Base-by-base conservation (phyloP, 2,329 filamentous ascomycete genomes). In the Pyricularia pennisetigena region DNA sequence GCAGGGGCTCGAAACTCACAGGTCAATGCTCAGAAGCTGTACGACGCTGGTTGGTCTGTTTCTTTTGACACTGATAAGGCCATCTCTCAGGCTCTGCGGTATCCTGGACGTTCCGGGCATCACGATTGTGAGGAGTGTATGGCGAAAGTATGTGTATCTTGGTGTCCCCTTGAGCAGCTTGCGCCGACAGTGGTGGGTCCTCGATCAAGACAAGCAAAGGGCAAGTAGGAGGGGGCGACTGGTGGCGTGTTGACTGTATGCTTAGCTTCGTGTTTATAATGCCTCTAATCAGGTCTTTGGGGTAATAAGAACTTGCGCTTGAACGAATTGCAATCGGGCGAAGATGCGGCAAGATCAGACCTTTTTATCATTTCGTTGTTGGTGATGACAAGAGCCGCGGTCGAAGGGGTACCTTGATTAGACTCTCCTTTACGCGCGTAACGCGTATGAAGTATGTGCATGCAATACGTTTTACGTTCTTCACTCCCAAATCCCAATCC, bases 21-120 rank as follows among this genome's bases (percentile, higher is more conserved):
- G 75, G 72, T 92, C 88, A 68, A 92, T 76, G 74, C 90, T 92
- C 70, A 91, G 75, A 61, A 89, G 78, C 70, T 86, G 79, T 74
- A 88, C 76, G 74, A 86, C 84, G 73, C 85, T 83, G 69, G 81
- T 82, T 64, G 84, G 83, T 70, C 83, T 81, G 68, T 82, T 81
- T 70, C 82, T 84, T 78, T 87, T 88, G 74, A 88, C 86, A 71
- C 80, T 82, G 71, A 83, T 84, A 75, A 91, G 84, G 76, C 86
- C 85, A 75, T 90, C 89, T 73, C 89, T 85, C 77, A 92, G 81
- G 80, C 88, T 91, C 71, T 90, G 82, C 73, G 90, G 89, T 78
- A 92, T 86, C 75, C 89, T 85, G 72, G 89, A 90, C 70, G 86
- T 87, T 75, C 88, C 89, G 71, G 87, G 84, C 85, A 89, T 89